These are phyloP conservation scores for Alnus rubra DNA, from an alignment of 306 rosid species.

Conservation along the genomic window DNA sequence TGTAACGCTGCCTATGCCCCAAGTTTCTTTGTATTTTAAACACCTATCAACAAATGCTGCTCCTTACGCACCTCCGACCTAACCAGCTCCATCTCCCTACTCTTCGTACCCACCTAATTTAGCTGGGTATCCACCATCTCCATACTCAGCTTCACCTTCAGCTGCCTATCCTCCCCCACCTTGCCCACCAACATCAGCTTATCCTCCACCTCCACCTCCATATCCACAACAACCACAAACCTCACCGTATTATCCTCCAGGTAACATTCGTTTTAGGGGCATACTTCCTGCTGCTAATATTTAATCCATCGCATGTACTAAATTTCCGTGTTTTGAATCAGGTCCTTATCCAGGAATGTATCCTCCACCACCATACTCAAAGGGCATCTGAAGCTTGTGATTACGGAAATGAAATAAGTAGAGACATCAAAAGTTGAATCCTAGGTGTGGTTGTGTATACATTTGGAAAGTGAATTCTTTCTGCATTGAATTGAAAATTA, in stretches of 20 bases:
- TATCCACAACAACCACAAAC: conserved; percentile 56
- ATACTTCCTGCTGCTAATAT: not conserved
- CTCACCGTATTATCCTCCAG: conserved; percentile 49
- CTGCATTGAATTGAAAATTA: too few relatives aligned
- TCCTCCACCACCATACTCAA: conserved; percentile 74
- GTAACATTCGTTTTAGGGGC: conserved; percentile 26
- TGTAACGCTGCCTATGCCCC: conserved; percentile 31
- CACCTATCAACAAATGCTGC: conserved; percentile 26
- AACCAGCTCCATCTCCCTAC: not conserved
- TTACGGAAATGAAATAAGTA: not conserved
- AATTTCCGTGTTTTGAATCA: conserved; percentile 17
- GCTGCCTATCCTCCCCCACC: conserved; percentile 19
- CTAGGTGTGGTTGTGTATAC: not conserved
- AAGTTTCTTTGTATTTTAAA: conserved; percentile 35
- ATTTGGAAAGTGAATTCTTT: not conserved
- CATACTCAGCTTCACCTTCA: conserved; percentile 20
- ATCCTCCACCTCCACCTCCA: conserved; percentile 29
- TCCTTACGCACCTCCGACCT: not conserved
- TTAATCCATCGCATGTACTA: not conserved
- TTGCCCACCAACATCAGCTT: conserved; percentile 12
- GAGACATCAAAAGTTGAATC: not conserved
- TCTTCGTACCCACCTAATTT: conserved; percentile 21
- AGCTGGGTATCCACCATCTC: conserved; percentile 33
- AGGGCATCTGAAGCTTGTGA: not conserved
- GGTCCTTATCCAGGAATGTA: conserved; percentile 54